Percentiles rank a stretch among this genome's conserved stretches.
Evolutionary conservation across 148 eudicot species (phyloP).

Genomic region (Chenopodium suecicum): DNA sequence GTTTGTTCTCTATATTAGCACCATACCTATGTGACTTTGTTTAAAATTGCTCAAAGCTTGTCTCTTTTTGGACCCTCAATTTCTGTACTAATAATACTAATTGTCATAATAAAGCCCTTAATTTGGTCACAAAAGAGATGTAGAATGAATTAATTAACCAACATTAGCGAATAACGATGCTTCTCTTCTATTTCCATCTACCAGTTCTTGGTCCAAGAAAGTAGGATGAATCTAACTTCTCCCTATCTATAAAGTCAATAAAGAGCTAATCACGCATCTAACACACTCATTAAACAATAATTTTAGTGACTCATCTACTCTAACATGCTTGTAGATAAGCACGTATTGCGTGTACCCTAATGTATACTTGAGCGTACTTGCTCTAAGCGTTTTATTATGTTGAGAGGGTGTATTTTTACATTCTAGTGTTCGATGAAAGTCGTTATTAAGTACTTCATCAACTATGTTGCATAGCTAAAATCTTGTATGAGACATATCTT

Average conservation of each 20-base stretch:
- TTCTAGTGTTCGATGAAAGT: too few species aligned
- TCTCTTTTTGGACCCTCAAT: background rate
- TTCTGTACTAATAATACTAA: background rate
- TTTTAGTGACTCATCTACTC: background rate
- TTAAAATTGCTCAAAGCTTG: background rate
- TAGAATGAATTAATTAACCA: too few species aligned
- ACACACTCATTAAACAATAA: background rate
- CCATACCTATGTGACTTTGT: conserved; percentile 1
- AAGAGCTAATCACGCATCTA: conserved; percentile 8
- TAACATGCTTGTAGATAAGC: background rate
- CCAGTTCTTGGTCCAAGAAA: conserved; percentile 1
- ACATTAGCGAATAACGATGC: background rate
- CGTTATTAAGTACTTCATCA: too few species aligned
- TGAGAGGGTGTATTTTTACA: too few species aligned
- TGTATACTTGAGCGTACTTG: too few species aligned
- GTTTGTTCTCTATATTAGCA: conserved; percentile 3
- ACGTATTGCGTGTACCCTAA: too few species aligned
- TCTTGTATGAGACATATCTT: too few species aligned
- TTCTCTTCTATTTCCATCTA: background rate
- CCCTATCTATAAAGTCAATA: background rate
- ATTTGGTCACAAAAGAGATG: background rate
- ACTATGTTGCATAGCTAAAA: too few species aligned
- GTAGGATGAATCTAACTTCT: background rate
- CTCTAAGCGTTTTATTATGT: too few species aligned
- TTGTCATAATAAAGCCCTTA: background rate